Evolutionary conservation across 129 eudicot species (phyloP).

Genomic region (Flaveria trinervia): DNA sequence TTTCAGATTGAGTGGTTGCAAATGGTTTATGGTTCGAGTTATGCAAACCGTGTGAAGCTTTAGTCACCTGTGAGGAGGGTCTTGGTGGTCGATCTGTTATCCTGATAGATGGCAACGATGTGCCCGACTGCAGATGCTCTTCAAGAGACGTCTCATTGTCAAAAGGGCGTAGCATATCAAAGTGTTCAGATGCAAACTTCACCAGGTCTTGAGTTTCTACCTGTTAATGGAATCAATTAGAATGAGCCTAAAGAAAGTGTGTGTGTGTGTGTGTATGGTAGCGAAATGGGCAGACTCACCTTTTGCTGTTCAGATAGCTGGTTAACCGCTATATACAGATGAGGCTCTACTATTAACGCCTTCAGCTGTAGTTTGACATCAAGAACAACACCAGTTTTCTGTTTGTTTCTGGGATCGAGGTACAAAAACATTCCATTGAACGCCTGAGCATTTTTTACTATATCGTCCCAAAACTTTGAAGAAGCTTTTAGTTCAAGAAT

Average conservation of each 20-base stretch:
- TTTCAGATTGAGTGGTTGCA: slow-evolving; percentile 29
- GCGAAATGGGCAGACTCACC: slow-evolving; percentile 31
- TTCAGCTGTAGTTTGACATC: slow-evolving; percentile 50
- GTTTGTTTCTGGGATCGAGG: slow-evolving; percentile 41
- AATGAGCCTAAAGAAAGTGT: not conserved
- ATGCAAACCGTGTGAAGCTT: not conserved
- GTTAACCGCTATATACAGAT: slow-evolving; percentile 41
- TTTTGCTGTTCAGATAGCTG: slow-evolving; percentile 53
- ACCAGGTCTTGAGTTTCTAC: slow-evolving; percentile 41
- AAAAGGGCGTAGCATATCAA: slow-evolving; percentile 33
- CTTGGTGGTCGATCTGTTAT: slow-evolving; percentile 13
- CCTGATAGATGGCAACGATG: slow-evolving; percentile 8
- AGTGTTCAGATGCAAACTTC: slow-evolving; percentile 49
- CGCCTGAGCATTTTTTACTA: slow-evolving; percentile 62
- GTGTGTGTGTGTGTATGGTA: not conserved
- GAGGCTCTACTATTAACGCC: slow-evolving; percentile 44
- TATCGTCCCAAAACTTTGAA: slow-evolving; percentile 56
- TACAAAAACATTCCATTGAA: slow-evolving; percentile 48
- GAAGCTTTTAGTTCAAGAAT: slow-evolving; percentile 49
- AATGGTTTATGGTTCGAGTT: slow-evolving; percentile 5
- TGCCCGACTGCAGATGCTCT: slow-evolving; percentile 18
- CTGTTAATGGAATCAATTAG: slow-evolving; percentile 34
- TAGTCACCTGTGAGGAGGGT: slow-evolving; percentile 14
- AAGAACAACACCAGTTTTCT: slow-evolving; percentile 44
- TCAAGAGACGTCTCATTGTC: slow-evolving; percentile 39